Conservation (phyloP, 1,284 basidiomycete genomes). For the Marasmius tenuissimus region DNA sequence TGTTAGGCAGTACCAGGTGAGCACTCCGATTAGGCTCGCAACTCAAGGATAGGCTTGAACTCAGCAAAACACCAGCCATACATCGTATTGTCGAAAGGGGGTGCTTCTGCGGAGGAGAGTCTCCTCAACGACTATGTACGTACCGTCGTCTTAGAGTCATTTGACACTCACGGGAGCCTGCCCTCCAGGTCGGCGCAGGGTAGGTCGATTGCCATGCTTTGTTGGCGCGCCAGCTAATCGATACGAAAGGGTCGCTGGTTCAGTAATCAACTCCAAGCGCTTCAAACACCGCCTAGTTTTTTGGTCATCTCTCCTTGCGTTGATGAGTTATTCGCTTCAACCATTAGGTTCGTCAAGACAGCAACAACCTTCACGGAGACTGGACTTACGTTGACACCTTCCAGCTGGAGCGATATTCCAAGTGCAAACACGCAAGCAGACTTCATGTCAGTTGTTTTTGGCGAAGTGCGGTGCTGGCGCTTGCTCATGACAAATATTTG, state of each 20-base stretch:
- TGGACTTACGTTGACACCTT: neutral
- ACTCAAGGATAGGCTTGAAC: slow-evolving; percentile 1
- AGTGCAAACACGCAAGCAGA: slow-evolving; percentile 38
- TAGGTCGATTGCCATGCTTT: slow-evolving; percentile 17
- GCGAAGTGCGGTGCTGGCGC: neutral
- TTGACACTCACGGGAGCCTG: neutral
- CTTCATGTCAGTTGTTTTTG: slow-evolving; percentile 28
- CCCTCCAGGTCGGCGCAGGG: slow-evolving; percentile 42
- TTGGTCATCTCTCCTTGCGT: slow-evolving; percentile 44
- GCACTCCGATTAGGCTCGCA: slow-evolving; percentile 12
- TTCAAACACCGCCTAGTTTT: slow-evolving; percentile 53
- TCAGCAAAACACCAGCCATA: slow-evolving; percentile 44
- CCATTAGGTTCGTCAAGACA: slow-evolving; percentile 38
- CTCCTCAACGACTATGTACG: slow-evolving; percentile 62
- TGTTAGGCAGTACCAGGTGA: slow-evolving; percentile 49
- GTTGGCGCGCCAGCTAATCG: neutral
- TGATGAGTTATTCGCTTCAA: slow-evolving; percentile 45
- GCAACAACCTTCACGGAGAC: neutral
- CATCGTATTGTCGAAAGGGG: slow-evolving; percentile 49
- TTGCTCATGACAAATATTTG: neutral
- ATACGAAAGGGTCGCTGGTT: slow-evolving; percentile 29
- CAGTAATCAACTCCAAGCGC: slow-evolving; percentile 39
- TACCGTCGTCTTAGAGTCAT: neutral
- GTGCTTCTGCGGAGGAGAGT: slow-evolving; percentile 50
- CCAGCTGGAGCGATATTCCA: slow-evolving; percentile 57